These are phyloP conservation scores for Oxyria digyna DNA, from an alignment of 148 eudicot genomes.

Conservation along the genomic window DNA sequence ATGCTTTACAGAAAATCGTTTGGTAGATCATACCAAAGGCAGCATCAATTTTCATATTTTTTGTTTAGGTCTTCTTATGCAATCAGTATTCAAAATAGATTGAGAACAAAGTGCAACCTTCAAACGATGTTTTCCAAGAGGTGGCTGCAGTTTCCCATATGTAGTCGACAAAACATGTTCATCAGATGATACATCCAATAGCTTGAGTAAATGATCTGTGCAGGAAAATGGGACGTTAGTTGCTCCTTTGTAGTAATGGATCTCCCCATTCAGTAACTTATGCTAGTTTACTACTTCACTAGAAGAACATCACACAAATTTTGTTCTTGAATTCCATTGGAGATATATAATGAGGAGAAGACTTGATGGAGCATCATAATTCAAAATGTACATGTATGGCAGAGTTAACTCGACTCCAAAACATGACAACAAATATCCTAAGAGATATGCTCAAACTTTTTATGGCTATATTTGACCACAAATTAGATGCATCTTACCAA, in stretches of 20 bases:
- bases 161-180: constrained; percentile 56
- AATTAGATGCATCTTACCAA: constrained; percentile 34
- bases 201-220: constrained; percentile 59
- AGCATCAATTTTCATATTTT: background rate
- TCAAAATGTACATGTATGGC: background rate
- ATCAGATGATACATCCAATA: constrained; percentile 64
- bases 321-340: background rate
- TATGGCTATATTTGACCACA: background rate
- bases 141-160: constrained; percentile 94
- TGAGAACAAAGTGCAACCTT: constrained; percentile 38
- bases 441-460: background rate
- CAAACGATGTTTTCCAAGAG: constrained; percentile 86
- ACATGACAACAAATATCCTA: background rate
- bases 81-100: background rate
- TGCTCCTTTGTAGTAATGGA: background rate
- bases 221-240: constrained; percentile 1
- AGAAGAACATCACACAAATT: no score
- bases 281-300: no score
- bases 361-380: background rate
- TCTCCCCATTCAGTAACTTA: background rate
- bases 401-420: background rate
- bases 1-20: background rate
- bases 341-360: background rate
- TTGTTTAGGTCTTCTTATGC: background rate
- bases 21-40: background rate